Percentiles rank a stretch among this genome's conserved stretches.
Evolutionary conservation across 2,329 filamentous ascomycete genomes (phyloP).

Genomic region (Colletotrichum musicola): DNA sequence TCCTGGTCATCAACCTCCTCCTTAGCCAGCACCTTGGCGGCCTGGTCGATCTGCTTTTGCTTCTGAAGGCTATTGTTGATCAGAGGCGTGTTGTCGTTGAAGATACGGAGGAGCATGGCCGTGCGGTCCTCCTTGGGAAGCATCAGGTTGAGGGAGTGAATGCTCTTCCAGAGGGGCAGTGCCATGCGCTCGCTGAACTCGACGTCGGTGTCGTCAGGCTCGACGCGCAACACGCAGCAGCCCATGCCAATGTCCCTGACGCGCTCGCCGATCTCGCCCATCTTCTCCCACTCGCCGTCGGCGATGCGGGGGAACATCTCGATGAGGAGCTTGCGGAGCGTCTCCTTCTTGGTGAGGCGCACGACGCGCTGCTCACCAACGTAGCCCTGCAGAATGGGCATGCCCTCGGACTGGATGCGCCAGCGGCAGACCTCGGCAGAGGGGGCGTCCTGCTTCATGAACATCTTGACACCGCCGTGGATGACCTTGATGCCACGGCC

Average conservation of each 20-base stretch:
- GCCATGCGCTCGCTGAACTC: conserved; percentile 83
- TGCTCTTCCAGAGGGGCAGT: conserved; percentile 92
- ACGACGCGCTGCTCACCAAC: conserved; percentile 84
- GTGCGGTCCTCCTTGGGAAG: conserved; percentile 95
- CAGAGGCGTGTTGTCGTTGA: conserved; percentile 88
- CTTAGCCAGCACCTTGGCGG: conserved; percentile 50
- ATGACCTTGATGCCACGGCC: conserved; percentile 94
- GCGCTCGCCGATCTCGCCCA: conserved; percentile 89
- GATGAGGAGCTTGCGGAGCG: conserved; percentile 83
- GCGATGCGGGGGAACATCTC: conserved; percentile 97
- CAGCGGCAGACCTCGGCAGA: conserved; percentile 88
- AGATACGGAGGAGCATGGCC: conserved; percentile 91
- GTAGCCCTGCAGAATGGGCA: conserved; percentile 92
- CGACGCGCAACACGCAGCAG: conserved; percentile 89
- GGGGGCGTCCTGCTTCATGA: conserved; percentile 96
- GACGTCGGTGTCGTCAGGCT: conserved; percentile 75
- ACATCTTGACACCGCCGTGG: conserved; percentile 98
- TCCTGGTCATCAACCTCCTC: conserved; percentile 42
- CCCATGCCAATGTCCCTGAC: conserved; percentile 87
- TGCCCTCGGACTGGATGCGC: conserved; percentile 95
- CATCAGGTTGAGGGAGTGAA: conserved; percentile 95
- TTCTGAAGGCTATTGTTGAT: conserved; percentile 76
- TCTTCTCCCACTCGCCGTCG: conserved; percentile 77
- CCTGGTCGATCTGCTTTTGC: conserved; percentile 51
- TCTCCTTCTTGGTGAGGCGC: conserved; percentile 80